A percentile compares a stretch with the other conserved stretches of the same genome.
phyloP scores from a whole-genome alignment of 2,329 filamentous ascomycete species.

The Davidsoniella neocaledoniae region DNA sequence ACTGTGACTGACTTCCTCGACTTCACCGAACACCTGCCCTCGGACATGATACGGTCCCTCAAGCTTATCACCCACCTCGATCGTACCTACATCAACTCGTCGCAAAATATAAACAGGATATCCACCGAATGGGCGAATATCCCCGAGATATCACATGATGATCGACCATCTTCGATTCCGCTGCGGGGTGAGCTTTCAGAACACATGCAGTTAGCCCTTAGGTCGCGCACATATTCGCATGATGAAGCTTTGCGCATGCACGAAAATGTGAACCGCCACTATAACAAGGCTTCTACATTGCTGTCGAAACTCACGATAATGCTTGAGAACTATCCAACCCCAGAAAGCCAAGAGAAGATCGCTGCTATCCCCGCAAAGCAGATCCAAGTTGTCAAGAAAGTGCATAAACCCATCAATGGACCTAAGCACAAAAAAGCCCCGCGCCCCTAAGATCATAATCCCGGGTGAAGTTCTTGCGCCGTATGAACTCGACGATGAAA shows the following conservation, averaged over 20 bases:
- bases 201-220: conserved; percentile 35
- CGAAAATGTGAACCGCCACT: conserved; percentile 46
- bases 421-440: conserved; percentile 17
- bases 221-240: conserved; percentile 39
- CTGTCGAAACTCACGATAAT: conserved; percentile 41
- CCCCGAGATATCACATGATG: conserved; percentile 28
- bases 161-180: conserved; percentile 25
- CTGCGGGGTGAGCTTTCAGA: conserved; percentile 45
- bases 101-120: conserved; percentile 36
- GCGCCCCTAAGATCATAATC: conserved; percentile 43
- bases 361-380: not conserved
- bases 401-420: not conserved
- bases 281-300: conserved; percentile 41
- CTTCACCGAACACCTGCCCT: conserved; percentile 52
- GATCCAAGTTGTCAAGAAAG: conserved; percentile 2
- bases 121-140: conserved; percentile 40
- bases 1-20: conserved; percentile 56
- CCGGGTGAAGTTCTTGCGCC: conserved; percentile 50
- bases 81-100: conserved; percentile 38
- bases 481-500: conserved; percentile 47
- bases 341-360: conserved; percentile 27
- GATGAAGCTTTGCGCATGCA: conserved; percentile 47
- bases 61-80: conserved; percentile 50
- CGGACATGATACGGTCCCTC: conserved; percentile 48
- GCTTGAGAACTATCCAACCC: conserved; percentile 40